Evolutionary conservation across 345 rosid genomes (phyloP), one percentile per base, ranked within the genome.

Genomic region (Barbarea vulgaris): DNA sequence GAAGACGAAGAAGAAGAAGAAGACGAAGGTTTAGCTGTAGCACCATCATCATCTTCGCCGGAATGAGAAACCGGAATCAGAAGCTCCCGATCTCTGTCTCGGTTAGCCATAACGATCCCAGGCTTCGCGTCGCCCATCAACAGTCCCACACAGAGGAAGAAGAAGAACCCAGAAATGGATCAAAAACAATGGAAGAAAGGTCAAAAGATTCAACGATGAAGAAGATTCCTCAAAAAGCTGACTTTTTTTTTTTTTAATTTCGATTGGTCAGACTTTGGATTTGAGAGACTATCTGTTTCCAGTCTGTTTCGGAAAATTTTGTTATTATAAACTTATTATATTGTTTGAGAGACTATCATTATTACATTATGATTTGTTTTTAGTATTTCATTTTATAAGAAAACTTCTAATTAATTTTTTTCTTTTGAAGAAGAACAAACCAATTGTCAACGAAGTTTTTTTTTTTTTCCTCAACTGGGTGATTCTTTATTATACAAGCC

Each of bases 21-120:
- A 6, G 96, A 80, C 0, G 91, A 88, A 12, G 91, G 97, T 65
- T 87, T 89, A 12, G 96, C 76, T 13, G 86, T 68, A 47, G 55
- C 69, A 59, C 79, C 85, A 39, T 70, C 84, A 69, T 68, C 78
- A 19, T 55, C 78, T 58, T 70, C 79, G 9, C 57, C 75, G 64
- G 90, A 72, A 64, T 86, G 83, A 58, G 89, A 83, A 71, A 89
- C 93, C n/a, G 91, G 97, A 70, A 93, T 91, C 46, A 90, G 88
- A 73, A 90, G 90, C 85, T 93, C 98, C 47, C 93, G 97, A 86
- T 93, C 98, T 85, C 93, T 81, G 80, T 92, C 97, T 84, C 91
- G 75, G 66, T 76, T 77, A 1, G 85, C 82, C 88, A 87, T 86
- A 57, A 76, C 86, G 81, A 84, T 89, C 83, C 83, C 67, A 31